Base-by-base conservation (phyloP, 2,329 filamentous ascomycete genomes). In the Aspergillus ustus region DNA sequence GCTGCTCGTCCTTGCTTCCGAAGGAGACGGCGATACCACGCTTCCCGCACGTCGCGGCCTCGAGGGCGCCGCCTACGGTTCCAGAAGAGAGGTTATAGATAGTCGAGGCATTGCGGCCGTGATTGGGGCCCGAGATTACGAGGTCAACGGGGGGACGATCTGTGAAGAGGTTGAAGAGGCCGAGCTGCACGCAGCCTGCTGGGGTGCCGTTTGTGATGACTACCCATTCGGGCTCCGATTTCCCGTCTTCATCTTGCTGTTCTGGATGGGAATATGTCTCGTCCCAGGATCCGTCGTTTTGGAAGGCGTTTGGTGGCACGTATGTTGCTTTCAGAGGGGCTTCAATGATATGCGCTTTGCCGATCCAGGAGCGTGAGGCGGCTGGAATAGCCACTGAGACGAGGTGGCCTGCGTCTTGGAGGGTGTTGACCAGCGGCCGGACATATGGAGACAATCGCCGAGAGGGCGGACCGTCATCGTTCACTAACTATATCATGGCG, bases 311-410 rank as follows among this genome's bases (percentile, higher is more conserved):
- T 0, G 85, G 85, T 4, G 88, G 89, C 77, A 92, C 95, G 81
- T 94, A 96, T 45, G 85, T 83, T 7, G 92, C 92, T 76, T 89
- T 91, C 63, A 95, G 84, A 1, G 89, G 88, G 75, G 93, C 89
- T 65, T 93, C 93, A 72, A 97, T 93, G 73, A 97, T 89, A 78
- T 97, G 93, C 1, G 93, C 93, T 82, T 97, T 97, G 69, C 92
- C 93, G 73, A 97, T 97, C 93, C 93, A 97, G 20, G 92, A 96
- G 57, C 93, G 89, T 75, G 97, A 94, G 5, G 88, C 88, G 74
- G 96, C 87, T 7, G 93, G 93, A 40, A 97, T 87, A 68, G 93
- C 91, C 64, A 97, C 93, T 15, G 91, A 96, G 69, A 97, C 91
- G 29, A 80, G 83, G 78, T 97, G 93, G 29, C 92, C 92, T 44